Evolutionary conservation across 352 stramenopile species (phyloP).

Genomic region (Blastocystis sp.): DNA sequence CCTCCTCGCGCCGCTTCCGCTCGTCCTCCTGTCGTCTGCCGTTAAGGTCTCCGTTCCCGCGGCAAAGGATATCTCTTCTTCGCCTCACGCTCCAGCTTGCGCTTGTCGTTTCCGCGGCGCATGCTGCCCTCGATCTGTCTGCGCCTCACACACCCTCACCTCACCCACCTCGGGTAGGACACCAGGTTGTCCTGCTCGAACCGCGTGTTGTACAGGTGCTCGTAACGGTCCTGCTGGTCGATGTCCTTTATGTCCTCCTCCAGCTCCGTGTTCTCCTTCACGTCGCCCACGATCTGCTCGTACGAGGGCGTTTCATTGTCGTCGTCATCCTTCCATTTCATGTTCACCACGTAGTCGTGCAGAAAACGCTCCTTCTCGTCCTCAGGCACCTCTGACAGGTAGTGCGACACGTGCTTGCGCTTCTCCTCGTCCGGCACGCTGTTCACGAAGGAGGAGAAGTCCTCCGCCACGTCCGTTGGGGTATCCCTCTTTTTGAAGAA

Average conservation of each 20-base stretch:
- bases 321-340: slow-evolving; percentile 69
- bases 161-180: slow-evolving; percentile 78
- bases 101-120: slow-evolving; percentile 89
- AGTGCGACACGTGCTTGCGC: slow-evolving; percentile 44
- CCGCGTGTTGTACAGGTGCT: slow-evolving; percentile 97
- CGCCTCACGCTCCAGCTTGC: slow-evolving; percentile 88
- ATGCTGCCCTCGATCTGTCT: slow-evolving; percentile 82
- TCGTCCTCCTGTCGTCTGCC: slow-evolving; percentile 86
- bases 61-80: slow-evolving; percentile 74
- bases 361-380: slow-evolving; percentile 68
- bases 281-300: slow-evolving; percentile 77
- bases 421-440: slow-evolving; percentile 59
- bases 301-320: slow-evolving; percentile 68
- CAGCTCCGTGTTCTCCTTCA: slow-evolving; percentile 68
- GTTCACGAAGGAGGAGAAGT: slow-evolving; percentile 59
- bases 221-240: slow-evolving; percentile 91
- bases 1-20: slow-evolving; percentile 90
- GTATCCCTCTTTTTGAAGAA: slow-evolving; percentile 64
- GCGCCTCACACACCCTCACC: slow-evolving; percentile 70
- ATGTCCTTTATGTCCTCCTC: slow-evolving; percentile 85
- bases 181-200: slow-evolving; percentile 91
- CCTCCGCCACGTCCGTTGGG: slow-evolving; percentile 63
- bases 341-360: slow-evolving; percentile 44
- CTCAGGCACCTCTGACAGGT: slow-evolving; percentile 22
- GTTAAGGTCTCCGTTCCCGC: slow-evolving; percentile 73